Percentiles rank a stretch among this genome's conserved stretches.
phyloP scores from a whole-genome alignment of 1,284 basidiomycete species.

The Naganishia sp. region DNA sequence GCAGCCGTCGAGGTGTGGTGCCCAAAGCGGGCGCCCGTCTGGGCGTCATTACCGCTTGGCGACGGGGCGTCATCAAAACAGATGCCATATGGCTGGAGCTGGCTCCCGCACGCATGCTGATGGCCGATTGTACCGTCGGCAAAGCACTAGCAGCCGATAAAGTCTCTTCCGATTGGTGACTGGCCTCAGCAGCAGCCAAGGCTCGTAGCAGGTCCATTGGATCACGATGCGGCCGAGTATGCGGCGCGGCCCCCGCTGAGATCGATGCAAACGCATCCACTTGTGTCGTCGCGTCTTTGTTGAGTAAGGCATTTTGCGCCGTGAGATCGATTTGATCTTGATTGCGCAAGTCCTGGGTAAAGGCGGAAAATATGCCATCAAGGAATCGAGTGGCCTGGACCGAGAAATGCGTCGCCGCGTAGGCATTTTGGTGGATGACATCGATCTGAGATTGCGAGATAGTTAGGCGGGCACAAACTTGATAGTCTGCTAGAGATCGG shows the following conservation, averaged over 20 bases:
- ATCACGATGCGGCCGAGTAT: constrained; percentile 35
- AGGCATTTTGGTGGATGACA: constrained; percentile 46
- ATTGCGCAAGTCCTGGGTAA: constrained; percentile 47
- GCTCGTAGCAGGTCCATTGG: constrained; percentile 49
- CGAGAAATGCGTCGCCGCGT: constrained; percentile 50
- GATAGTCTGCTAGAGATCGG: not conserved
- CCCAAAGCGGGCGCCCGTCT: constrained; percentile 27
- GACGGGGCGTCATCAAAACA: constrained; percentile 31
- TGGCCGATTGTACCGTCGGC: constrained; percentile 21
- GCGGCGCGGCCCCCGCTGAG: constrained; percentile 25
- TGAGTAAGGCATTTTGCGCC: constrained; percentile 22
- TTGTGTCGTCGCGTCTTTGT: constrained; percentile 37
- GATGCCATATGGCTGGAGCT: constrained; percentile 15
- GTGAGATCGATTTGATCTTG: constrained; percentile 39
- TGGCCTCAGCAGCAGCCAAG: constrained; percentile 46
- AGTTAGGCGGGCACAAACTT: constrained; percentile 6
- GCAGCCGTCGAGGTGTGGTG: constrained; percentile 20
- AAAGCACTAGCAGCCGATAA: constrained; percentile 41
- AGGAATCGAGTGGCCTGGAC: constrained; percentile 49
- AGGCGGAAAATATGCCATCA: constrained; percentile 52
- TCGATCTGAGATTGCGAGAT: constrained; percentile 42
- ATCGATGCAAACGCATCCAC: constrained; percentile 41
- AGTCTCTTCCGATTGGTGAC: constrained; percentile 39
- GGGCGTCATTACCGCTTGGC: constrained; percentile 36
- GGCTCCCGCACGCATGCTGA: constrained; percentile 18